phyloP scores from a whole-genome alignment of 805 yeast genomes.

The Candida sonorensis region DNA sequence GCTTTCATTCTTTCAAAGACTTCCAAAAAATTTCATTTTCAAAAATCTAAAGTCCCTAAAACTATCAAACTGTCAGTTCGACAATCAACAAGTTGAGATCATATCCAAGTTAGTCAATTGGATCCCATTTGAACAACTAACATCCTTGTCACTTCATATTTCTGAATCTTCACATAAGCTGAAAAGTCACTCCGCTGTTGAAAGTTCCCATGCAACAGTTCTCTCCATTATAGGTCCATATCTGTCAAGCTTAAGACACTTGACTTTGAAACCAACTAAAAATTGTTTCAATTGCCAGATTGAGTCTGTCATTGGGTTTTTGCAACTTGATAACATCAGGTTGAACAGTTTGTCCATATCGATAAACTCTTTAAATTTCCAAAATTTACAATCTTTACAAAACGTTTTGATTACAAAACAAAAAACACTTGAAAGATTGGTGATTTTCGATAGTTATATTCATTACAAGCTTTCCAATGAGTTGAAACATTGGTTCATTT shows the following conservation, averaged over 20 bases:
- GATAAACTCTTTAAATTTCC: constrained; percentile 12
- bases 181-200: constrained; percentile 8
- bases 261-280: constrained; percentile 20
- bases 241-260: constrained; percentile 10
- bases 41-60: constrained; percentile 11
- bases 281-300: constrained; percentile 24
- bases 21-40: constrained; percentile 6
- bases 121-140: constrained; percentile 7
- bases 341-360: constrained; percentile 12
- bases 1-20: constrained; percentile 19
- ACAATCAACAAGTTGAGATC: constrained; percentile 9
- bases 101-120: constrained; percentile 2
- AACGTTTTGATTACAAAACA: constrained; percentile 3
- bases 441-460: constrained; percentile 19
- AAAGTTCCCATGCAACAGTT: constrained; percentile 3
- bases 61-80: constrained; percentile 20
- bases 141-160: constrained; percentile 12
- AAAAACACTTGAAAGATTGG: constrained; percentile 7
- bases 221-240: constrained; percentile 12
- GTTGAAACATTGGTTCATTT: constrained; percentile 21
- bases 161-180: constrained; percentile 22
- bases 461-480: constrained; percentile 12
- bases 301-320: constrained; percentile 10
- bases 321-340: constrained; percentile 1
- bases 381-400: constrained; percentile 6